A percentile compares a stretch with the other conserved stretches of the same genome.
phyloP scores from a whole-genome alignment of 495 filamentous ascomycete species.

The Aspergillus hancockii region DNA sequence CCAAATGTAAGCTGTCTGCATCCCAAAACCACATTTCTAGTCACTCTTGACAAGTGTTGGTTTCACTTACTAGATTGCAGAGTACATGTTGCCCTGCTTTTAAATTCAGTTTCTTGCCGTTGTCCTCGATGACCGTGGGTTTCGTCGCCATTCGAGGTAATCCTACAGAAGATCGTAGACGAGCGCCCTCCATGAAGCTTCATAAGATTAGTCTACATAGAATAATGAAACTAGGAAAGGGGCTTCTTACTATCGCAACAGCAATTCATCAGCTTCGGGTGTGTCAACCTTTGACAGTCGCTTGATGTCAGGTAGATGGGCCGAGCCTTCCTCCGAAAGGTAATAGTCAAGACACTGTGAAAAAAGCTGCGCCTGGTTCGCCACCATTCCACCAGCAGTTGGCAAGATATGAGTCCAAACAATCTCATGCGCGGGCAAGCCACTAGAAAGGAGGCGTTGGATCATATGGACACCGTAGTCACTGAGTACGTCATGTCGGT shows the following conservation, averaged over 20 bases:
- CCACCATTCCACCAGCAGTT: slow-evolving; percentile 59
- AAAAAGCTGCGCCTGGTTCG: slow-evolving; percentile 73
- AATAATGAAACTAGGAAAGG: background rate
- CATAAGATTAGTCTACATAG: slow-evolving; percentile 20
- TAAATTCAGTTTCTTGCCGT: slow-evolving; percentile 40
- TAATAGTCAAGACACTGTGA: slow-evolving; percentile 77
- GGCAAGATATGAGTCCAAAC: slow-evolving; percentile 71
- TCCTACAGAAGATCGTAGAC: slow-evolving; percentile 56
- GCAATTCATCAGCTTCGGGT: slow-evolving; percentile 45
- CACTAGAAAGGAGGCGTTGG: slow-evolving; percentile 61
- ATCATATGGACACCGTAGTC: slow-evolving; percentile 72
- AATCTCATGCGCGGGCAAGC: slow-evolving; percentile 61
- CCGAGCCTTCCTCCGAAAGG: slow-evolving; percentile 53
- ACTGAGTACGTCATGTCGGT: slow-evolving; percentile 49
- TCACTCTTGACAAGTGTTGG: background rate
- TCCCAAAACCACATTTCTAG: background rate
- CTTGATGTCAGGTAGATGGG: slow-evolving; percentile 59
- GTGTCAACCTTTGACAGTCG: slow-evolving; percentile 50
- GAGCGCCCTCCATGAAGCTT: slow-evolving; percentile 61
- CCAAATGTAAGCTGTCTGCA: background rate
- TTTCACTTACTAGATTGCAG: slow-evolving; percentile 47
- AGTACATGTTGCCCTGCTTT: slow-evolving; percentile 49
- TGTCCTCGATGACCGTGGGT: slow-evolving; percentile 42
- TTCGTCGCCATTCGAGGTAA: slow-evolving; percentile 50
- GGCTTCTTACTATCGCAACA: slow-evolving; percentile 44